Conservation (phyloP, 768 basidiomycete species). For the Rhodotorula paludigena region DNA sequence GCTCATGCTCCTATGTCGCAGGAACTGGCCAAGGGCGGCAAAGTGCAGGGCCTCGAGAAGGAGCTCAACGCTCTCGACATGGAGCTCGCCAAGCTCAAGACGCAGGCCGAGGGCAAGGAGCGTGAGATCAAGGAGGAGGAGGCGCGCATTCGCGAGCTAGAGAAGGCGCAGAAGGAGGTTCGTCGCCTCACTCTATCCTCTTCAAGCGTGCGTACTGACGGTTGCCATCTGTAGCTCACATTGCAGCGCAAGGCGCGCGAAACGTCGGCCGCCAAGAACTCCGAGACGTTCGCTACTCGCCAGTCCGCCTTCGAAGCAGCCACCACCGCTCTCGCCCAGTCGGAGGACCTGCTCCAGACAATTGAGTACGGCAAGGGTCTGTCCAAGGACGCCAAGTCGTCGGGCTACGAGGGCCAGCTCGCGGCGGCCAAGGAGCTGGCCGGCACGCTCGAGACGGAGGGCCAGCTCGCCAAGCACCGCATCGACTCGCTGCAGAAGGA, state of each 20-base stretch:
- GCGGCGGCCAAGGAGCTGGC: slow-evolving; percentile 72
- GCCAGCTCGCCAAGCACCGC: slow-evolving; percentile 72
- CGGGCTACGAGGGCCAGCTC: slow-evolving; percentile 95
- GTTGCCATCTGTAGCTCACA: slow-evolving; percentile 56
- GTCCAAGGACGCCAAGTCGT: slow-evolving; percentile 58
- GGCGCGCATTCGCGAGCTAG: slow-evolving; percentile 55
- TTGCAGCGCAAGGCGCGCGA: slow-evolving; percentile 59
- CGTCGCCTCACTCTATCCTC: slow-evolving; percentile 35
- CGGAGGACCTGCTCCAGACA: slow-evolving; percentile 91
- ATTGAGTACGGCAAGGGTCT: slow-evolving; percentile 86
- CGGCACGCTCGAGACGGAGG: slow-evolving; percentile 73
- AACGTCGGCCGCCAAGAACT: slow-evolving; percentile 57
- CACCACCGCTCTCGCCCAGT: slow-evolving; percentile 60
- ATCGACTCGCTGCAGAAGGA: slow-evolving; percentile 74
- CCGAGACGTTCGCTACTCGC: slow-evolving; percentile 57
- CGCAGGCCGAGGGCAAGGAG: slow-evolving; percentile 77
- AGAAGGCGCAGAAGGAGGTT: slow-evolving; percentile 62
- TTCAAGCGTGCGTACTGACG: not conserved
- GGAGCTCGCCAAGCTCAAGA: slow-evolving; percentile 70
- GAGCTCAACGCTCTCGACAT: slow-evolving; percentile 72
- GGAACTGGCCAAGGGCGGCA: slow-evolving; percentile 89
- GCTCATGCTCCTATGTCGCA: slow-evolving; percentile 44
- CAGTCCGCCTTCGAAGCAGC: slow-evolving; percentile 65
- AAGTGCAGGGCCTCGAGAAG: slow-evolving; percentile 77
- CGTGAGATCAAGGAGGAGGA: slow-evolving; percentile 74